Conservation (phyloP, 345 rosid species). For the Pistacia vera region DNA sequence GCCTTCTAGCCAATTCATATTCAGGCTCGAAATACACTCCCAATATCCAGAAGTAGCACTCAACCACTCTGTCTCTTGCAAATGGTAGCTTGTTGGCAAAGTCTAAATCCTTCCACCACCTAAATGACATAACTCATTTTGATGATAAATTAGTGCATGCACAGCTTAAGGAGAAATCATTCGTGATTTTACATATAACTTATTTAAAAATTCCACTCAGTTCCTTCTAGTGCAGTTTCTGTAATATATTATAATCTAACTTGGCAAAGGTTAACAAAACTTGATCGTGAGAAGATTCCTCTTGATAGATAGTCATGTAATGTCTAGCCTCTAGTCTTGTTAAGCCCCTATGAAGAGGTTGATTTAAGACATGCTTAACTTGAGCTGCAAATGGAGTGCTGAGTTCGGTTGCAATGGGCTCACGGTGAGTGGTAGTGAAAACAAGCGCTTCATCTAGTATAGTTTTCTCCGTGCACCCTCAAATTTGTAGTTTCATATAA, state of each 20-base stretch:
- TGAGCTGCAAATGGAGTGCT: constrained; percentile 11
- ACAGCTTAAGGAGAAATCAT: too few species aligned
- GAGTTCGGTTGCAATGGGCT: background rate
- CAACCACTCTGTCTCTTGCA: constrained; percentile 39
- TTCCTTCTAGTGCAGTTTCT: background rate
- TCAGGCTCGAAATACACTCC: too few species aligned
- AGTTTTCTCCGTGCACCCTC: constrained; percentile 28
- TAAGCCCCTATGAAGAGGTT: constrained; percentile 20
- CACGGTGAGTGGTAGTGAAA: constrained; percentile 27
- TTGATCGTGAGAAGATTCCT: constrained; percentile 1
- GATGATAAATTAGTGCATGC: too few species aligned
- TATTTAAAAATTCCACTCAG: too few species aligned
- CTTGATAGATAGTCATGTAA: constrained; percentile 27
- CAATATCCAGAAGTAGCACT: constrained; percentile 35
- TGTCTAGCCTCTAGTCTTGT: constrained; percentile 6
- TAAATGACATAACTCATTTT: too few species aligned
- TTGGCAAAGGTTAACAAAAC: background rate
- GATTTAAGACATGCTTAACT: background rate
- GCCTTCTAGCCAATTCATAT: constrained; percentile 17
- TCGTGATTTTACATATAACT: too few species aligned
- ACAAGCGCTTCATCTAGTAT: constrained; percentile 38
- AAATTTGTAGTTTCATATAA: constrained; percentile 47
- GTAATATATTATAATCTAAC: background rate
- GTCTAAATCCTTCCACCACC: too few species aligned
- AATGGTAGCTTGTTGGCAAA: constrained; percentile 21